Base-by-base conservation (phyloP, 768 basidiomycete species). In the Leccinum longicurvipes region DNA sequence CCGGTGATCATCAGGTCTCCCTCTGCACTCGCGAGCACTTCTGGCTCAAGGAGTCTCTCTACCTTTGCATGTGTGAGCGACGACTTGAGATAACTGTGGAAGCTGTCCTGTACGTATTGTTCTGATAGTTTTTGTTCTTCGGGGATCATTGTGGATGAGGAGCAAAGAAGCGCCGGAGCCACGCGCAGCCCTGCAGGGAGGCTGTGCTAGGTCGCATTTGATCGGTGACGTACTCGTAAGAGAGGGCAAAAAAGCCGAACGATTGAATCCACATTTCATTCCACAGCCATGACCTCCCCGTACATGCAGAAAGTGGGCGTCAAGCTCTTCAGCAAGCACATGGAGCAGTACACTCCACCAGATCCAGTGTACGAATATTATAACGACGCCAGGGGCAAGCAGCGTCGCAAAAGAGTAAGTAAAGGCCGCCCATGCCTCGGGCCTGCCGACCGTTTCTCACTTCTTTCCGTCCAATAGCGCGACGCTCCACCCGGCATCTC, bases 1-100 rank as follows among this genome's bases (percentile, higher is more conserved):
- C 91, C 91, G 66, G 88, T 85, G 56, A 93, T 87, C 90, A 93
- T 93, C 28, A 93, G 71, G 76, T 93, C 91, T 0, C 78, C 82
- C 72, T 91, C 88, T 11, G 89, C 92, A 45, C 84, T 86, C 32
- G 85, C 86, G 6, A 93, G 74, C 1, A 90, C 69, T 41, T 90
- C 85, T 7, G 81, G 81, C 64, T 89, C 87, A 31, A 94, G 74
- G 2, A 94, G 75, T 3, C 76, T 73, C 69, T 94, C 92, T 0
- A 78, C 80, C 64, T 89, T 91, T 0, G 91, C 92, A 63, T 86
- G 84, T 0, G 87, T 79, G 11, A 93, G 73, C 0, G 89, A 89
- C 1, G 86, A 87, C 63, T 86, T 87, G 63, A 93, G 82, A 63
- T 89, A 93, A 64, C 80, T 82, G 72, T 93, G 91, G 67, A 93